Evolutionary conservation across 2,329 filamentous ascomycete genomes (phyloP).

Genomic region (Sporothrix schenckii): DNA sequence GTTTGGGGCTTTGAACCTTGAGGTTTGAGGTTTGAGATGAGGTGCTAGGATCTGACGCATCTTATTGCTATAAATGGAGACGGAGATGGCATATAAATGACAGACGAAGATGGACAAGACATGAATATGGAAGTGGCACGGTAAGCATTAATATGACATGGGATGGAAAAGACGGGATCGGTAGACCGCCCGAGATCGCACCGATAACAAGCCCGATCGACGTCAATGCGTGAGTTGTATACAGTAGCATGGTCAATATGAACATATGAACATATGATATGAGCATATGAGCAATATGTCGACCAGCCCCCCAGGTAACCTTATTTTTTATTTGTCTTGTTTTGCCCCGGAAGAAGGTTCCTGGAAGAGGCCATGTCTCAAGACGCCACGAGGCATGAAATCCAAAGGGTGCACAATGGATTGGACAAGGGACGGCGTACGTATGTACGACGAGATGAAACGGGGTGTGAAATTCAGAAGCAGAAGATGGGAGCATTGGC

Average conservation of each 20-base stretch:
- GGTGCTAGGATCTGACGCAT: neutral
- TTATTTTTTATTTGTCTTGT: slow-evolving; percentile 1
- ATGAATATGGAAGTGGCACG: neutral
- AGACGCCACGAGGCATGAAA: neutral
- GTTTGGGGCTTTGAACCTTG: neutral
- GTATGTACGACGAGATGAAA: neutral
- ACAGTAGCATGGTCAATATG: neutral
- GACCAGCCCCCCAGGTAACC: neutral
- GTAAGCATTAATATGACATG: neutral
- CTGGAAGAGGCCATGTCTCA: slow-evolving; percentile 11
- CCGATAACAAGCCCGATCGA: neutral
- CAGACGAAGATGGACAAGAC: neutral
- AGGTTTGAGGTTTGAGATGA: neutral
- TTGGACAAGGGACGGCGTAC: neutral
- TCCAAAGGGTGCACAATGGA: neutral
- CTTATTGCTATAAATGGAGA: neutral
- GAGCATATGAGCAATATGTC: neutral
- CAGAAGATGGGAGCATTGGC: neutral
- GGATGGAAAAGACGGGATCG: slow-evolving; percentile 3
- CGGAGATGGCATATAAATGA: neutral
- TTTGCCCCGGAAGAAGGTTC: slow-evolving; percentile 18
- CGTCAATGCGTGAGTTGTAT: neutral
- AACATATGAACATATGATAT: neutral
- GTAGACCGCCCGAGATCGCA: slow-evolving; percentile 18
- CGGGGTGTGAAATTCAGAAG: neutral